These are phyloP conservation scores for Alloteropsis semialata DNA, from an alignment of 176 grass and related monocot species.

Conservation along the genomic window DNA sequence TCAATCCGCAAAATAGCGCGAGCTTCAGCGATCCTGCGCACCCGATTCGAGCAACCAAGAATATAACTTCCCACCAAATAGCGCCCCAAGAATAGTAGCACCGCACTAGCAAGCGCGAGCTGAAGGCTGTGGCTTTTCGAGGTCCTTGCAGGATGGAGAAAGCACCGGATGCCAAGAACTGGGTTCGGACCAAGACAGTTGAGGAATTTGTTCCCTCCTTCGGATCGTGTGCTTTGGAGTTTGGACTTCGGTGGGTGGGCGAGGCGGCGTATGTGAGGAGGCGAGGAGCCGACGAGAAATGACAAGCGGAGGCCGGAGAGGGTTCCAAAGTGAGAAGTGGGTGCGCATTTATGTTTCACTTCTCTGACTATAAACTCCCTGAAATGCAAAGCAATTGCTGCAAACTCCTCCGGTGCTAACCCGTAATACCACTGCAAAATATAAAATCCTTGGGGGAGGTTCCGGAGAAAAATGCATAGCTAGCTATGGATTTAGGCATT, in stretches of 20 bases:
- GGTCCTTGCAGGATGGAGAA: neutral
- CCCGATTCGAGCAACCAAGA: slow-evolving; percentile 6
- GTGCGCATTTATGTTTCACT: slow-evolving; percentile 8
- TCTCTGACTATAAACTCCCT: neutral
- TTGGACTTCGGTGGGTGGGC: too few species aligned
- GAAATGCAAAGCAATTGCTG: neutral
- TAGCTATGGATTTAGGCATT: neutral
- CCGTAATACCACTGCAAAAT: neutral
- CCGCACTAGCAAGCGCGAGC: neutral
- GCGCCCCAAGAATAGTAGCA: neutral
- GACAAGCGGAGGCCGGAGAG: neutral
- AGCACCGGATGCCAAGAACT: slow-evolving; percentile 24
- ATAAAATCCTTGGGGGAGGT: neutral
- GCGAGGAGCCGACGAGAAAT: neutral
- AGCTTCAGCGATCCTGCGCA: neutral
- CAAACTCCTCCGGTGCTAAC: neutral
- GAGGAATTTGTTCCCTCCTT: neutral
- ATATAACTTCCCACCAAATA: neutral
- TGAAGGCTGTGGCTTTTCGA: neutral
- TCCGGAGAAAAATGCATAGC: neutral
- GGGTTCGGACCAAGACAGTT: neutral
- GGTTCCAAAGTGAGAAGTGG: neutral
- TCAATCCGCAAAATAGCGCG: neutral
- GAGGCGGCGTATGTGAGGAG: neutral
- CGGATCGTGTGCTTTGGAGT: neutral